These are phyloP conservation scores for Naumovozyma dairenensis DNA, from an alignment of 805 yeast species.

Conservation along the genomic window DNA sequence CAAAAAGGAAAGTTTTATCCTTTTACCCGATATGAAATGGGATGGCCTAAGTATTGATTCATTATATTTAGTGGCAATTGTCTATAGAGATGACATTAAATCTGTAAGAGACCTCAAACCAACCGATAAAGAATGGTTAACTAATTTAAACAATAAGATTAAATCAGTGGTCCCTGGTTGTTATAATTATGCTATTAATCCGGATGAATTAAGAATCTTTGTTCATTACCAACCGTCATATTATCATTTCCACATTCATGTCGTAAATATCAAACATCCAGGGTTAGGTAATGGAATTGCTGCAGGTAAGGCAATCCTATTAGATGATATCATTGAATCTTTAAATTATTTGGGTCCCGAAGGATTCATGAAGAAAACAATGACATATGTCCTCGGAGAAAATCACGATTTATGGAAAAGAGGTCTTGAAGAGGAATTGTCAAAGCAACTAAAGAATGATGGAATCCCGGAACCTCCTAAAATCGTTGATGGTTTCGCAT, in stretches of 20 bases:
- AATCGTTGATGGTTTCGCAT: slow-evolving; percentile 4
- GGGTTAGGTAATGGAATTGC: slow-evolving; percentile 62
- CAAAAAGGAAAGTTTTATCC: slow-evolving; percentile 54
- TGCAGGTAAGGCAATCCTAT: slow-evolving; percentile 70
- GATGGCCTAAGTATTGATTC: slow-evolving; percentile 62
- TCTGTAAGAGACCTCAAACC: slow-evolving; percentile 66
- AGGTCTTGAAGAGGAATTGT: slow-evolving; percentile 24
- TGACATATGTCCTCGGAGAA: slow-evolving; percentile 66
- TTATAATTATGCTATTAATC: slow-evolving; percentile 35
- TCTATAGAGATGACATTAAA: slow-evolving; percentile 55
- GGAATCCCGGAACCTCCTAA: slow-evolving; percentile 21
- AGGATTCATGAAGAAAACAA: slow-evolving; percentile 48
- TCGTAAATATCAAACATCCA: slow-evolving; percentile 62
- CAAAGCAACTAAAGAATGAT: slow-evolving; percentile 19
- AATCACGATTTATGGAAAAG: slow-evolving; percentile 64
- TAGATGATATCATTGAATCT: slow-evolving; percentile 76
- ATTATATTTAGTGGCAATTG: slow-evolving; percentile 70
- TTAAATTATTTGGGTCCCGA: slow-evolving; percentile 42
- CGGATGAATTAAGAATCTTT: slow-evolving; percentile 61
- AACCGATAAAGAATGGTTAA: slow-evolving; percentile 50
- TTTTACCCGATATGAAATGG: slow-evolving; percentile 97
- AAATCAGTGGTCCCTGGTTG: slow-evolving; percentile 36
- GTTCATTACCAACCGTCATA: slow-evolving; percentile 95
- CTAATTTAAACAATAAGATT: slow-evolving; percentile 37
- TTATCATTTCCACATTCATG: slow-evolving; percentile 91